Base-by-base conservation (phyloP, 2,329 filamentous ascomycete species). In the Fusarium secorum region DNA sequence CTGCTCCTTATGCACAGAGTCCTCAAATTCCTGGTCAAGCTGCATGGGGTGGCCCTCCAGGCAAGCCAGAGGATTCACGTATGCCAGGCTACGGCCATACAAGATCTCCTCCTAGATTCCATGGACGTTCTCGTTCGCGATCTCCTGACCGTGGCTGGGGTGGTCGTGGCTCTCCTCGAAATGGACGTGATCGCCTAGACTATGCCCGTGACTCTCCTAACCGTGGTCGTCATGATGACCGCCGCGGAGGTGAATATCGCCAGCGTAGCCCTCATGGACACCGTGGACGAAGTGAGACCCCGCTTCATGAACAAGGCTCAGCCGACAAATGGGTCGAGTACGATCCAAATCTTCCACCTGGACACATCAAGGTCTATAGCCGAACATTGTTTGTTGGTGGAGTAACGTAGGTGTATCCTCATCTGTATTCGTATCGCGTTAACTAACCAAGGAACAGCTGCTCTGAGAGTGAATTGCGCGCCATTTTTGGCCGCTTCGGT, bases 321-420 rank as follows among this genome's bases (percentile, higher is more conserved):
- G 60, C 76, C 32, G 76, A 81, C 49, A 97, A 97, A 82, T 93
- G 90, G 86, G 85, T 98, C 65, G 91, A 95, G 52, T 92, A 89
- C 81, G 96, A 99, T 80, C 84, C 87, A 57, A 88, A 82, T 11
- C 85, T 99, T 66, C 91, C 92, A 6, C 85, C 88, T 68, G 92
- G 93, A 66, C 88, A 89, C 75, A 98, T 99, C 82, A 96, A 95
- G 86, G 96, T 99, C 32, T 85, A 97, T 64, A 98, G 95, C 81
- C 90, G 96, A 76, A 99, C 96, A 18, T 87, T 99, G 17, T 99
- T 99, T 79, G 95, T 99, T 76, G 96, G 96, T 71, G 96, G 96
- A 78, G 96, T 98, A 70, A 97, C 91, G 87, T 93, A 86, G 88
- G 91, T 89, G 46, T 57, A 59, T 36, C 57, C 64, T 39, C 41